phyloP scores from a whole-genome alignment of 2,329 filamentous ascomycete species.

The Thyridium curvatum region DNA sequence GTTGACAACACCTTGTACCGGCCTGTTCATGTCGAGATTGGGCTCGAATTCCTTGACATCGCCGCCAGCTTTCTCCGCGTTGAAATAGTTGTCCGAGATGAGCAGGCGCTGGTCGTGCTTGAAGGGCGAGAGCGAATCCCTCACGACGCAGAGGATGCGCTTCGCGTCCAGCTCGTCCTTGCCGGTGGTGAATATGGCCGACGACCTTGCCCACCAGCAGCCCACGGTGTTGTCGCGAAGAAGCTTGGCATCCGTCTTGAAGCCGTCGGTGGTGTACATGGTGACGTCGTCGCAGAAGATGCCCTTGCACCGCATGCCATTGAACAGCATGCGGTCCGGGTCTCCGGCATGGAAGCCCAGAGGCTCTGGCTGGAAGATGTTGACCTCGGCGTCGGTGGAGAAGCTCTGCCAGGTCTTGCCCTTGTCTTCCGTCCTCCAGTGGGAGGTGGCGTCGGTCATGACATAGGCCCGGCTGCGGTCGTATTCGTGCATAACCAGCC shows the following conservation, averaged over 20 bases:
- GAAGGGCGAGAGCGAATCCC: conserved; percentile 63
- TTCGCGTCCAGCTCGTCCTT: conserved; percentile 58
- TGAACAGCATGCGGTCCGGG: conserved; percentile 79
- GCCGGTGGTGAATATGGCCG: conserved; percentile 66
- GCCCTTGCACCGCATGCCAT: conserved; percentile 62
- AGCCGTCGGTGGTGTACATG: conserved; percentile 80
- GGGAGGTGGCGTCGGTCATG: conserved; percentile 59
- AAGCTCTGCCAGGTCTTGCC: conserved; percentile 80
- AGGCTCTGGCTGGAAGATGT: conserved; percentile 40
- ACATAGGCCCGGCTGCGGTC: conserved; percentile 76
- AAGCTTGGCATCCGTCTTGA: conserved; percentile 58
- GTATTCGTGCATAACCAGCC: conserved; percentile 71
- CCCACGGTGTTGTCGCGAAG: conserved; percentile 64
- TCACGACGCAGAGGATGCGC: conserved; percentile 74
- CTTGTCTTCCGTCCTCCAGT: conserved; percentile 79
- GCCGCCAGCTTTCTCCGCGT: conserved; percentile 35
- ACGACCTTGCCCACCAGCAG: conserved; percentile 83
- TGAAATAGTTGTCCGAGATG: conserved; percentile 80
- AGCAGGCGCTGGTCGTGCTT: conserved; percentile 71
- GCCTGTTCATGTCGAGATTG: conserved; percentile 64
- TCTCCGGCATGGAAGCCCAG: conserved; percentile 80
- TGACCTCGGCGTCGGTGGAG: conserved; percentile 52
- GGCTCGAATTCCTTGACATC: conserved; percentile 64
- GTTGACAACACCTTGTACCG: conserved; percentile 74
- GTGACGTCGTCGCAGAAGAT: conserved; percentile 58